Base-by-base conservation (phyloP, 1,284 basidiomycete genomes). In the Moesziomyces sp. region DNA sequence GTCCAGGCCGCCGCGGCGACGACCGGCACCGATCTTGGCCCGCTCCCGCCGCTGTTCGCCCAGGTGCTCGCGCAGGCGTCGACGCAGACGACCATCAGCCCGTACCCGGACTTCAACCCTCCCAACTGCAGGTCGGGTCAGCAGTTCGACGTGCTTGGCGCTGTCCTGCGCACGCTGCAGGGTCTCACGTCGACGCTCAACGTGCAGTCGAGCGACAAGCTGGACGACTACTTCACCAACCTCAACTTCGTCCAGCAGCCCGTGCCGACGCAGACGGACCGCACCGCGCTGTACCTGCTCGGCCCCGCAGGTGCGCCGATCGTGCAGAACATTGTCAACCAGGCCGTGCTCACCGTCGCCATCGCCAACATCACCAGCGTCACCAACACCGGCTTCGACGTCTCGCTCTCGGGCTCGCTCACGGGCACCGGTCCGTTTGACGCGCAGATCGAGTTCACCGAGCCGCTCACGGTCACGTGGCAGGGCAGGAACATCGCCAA, bases 311-410 rank as follows among this genome's bases (percentile, higher is more conserved):
- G 72, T 63, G 74, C 87, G 3, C 89, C 90, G 18, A 86, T 91
- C 52, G 88, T 91, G 6, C 90, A 92, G 81, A 85, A 87, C 77
- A 86, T 92, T 21, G 91, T 92, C 46, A 87, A 89, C 63, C 86
- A 86, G 43, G 87, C 91, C 2, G 71, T 86, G 8, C 84, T 92
- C 46, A 83, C 86, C 6, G 91, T 92, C 81, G 86, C 76, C 38
- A 85, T 87, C 51, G 91, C 89, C 8, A 89, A 89, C 71, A 90
- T 92, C 74, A 90, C 89, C 87, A 88, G 83, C 14, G 86, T 86
- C 26, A 66, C 70, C 42, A 58, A 77, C 57, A 53, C 74, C 23
- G 76, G 70, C 47, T 77, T 72, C 56, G 66, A 75, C 5, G 85
- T 92, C 47, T 49, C 64, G 35, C 63, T 84, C 3, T 88, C 62